phyloP scores from a whole-genome alignment of 73 alveolate genomes.

The Paramecium bursaria region DNA sequence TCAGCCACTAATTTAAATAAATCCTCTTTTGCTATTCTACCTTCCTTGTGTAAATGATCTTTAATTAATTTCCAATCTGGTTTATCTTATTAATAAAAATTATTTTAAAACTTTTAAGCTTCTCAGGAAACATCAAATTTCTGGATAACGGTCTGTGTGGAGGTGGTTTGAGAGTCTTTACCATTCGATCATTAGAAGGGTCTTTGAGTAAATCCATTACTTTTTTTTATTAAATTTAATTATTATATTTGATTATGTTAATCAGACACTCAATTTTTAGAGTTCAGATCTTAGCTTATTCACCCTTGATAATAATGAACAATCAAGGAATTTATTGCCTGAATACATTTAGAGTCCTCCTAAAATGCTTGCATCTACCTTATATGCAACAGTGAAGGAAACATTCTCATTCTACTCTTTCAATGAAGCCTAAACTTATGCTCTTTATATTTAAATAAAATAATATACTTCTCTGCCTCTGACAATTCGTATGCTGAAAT shows the following conservation, averaged over 20 bases:
- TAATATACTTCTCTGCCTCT: constrained; percentile 68
- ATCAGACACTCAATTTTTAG: constrained; percentile 69
- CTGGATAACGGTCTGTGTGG: constrained; percentile 79
- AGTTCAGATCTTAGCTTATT: constrained; percentile 76
- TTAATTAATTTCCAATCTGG: constrained; percentile 93
- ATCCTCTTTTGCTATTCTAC: constrained; percentile 80
- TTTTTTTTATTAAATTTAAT: constrained; percentile 1
- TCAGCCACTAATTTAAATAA: constrained; percentile 72
- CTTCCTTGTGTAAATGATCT: constrained; percentile 90
- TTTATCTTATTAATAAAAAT: constrained; percentile 17
- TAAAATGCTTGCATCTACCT: constrained; percentile 76
- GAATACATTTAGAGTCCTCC: constrained; percentile 89
- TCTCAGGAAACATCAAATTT: constrained; percentile 75
- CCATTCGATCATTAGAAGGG: constrained; percentile 74
- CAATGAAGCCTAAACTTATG: constrained; percentile 74
- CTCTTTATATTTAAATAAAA: constrained; percentile 53
- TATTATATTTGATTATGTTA: constrained; percentile 12
- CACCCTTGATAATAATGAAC: constrained; percentile 76
- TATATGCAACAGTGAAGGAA: constrained; percentile 71
- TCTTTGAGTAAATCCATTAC: constrained; percentile 75
- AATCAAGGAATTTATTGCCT: constrained; percentile 83
- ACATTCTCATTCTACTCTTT: constrained; percentile 68
- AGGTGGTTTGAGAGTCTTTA: constrained; percentile 78
- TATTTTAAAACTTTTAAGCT: constrained; percentile 30
- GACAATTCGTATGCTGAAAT: constrained; percentile 78